Evolutionary conservation across 306 rosid species (phyloP).

Genomic region (Rosa lucieae): DNA sequence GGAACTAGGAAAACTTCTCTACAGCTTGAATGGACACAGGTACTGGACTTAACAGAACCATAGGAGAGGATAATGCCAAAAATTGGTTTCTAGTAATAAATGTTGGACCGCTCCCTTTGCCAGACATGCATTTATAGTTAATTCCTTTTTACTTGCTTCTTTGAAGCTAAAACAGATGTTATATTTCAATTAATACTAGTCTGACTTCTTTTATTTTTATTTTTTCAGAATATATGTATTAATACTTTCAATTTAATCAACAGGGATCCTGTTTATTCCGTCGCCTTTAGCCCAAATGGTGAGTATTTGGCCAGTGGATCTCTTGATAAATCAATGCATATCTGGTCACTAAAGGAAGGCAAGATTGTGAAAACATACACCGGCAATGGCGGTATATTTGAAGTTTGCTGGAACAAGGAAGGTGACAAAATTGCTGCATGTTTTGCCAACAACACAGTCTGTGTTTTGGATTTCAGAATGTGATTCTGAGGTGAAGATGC

Average conservation of each 20-base stretch:
- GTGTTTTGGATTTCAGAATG: slow-evolving; percentile 60
- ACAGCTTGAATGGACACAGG: slow-evolving; percentile 90
- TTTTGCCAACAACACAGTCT: slow-evolving; percentile 86
- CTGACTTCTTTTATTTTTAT: neutral
- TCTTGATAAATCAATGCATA: slow-evolving; percentile 73
- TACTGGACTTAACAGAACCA: slow-evolving; percentile 17
- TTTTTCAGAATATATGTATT: neutral
- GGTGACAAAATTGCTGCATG: slow-evolving; percentile 94
- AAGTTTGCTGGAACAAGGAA: slow-evolving; percentile 91
- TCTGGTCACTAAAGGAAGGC: slow-evolving; percentile 91
- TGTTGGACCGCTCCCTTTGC: neutral
- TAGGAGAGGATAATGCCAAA: neutral
- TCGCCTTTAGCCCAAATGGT: slow-evolving; percentile 93
- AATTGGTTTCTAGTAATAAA: neutral
- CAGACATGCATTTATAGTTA: neutral
- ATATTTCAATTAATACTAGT: neutral
- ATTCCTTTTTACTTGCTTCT: neutral
- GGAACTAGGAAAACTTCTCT: slow-evolving; percentile 70
- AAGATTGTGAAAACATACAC: slow-evolving; percentile 79
- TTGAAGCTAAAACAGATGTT: neutral
- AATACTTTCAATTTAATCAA: slow-evolving; percentile 6
- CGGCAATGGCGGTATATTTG: slow-evolving; percentile 94
- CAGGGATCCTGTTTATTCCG: slow-evolving; percentile 79
- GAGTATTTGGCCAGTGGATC: slow-evolving; percentile 95
- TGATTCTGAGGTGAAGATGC: slow-evolving; percentile 11